These are phyloP conservation scores for Pseudozyma thailandica DNA, from an alignment of 1,284 basidiomycete species.

Conservation along the genomic window DNA sequence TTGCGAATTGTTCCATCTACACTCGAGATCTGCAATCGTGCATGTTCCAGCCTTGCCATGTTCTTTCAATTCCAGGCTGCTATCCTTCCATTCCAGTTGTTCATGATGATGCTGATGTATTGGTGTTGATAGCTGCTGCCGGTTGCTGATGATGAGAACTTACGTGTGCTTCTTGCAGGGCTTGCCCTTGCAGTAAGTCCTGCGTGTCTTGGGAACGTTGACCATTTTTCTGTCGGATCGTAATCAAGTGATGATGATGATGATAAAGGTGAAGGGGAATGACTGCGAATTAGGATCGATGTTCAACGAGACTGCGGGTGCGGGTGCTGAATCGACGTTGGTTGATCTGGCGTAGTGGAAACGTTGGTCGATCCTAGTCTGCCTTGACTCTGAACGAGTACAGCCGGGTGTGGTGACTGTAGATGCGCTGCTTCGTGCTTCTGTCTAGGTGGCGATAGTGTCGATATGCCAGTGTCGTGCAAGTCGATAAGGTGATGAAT, in stretches of 20 bases:
- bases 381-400: not conserved
- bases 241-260: conserved; percentile 1
- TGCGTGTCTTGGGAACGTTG: conserved; percentile 70
- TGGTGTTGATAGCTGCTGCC: no score
- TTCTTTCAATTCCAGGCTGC: not conserved
- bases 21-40: not conserved
- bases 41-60: not conserved
- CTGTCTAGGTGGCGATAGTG: not conserved
- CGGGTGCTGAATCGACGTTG: not conserved
- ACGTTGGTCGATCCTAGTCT: not conserved
- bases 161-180: conserved; percentile 98
- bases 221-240: conserved; percentile 59
- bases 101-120: conserved; percentile 1
- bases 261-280: conserved; percentile 8
- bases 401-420: not conserved
- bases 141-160: conserved; percentile 70
- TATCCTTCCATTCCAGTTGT: not conserved
- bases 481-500: conserved; percentile 18
- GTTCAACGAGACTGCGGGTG: not conserved
- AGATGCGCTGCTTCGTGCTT: not conserved
- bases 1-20: no score
- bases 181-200: conserved; percentile 96
- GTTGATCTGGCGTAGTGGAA: not conserved
- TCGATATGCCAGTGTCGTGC: conserved; percentile 6
- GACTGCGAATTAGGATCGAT: conserved; percentile 11